Base-by-base conservation (phyloP, 495 filamentous ascomycete species). In the Rostrohypoxylon terebratum region DNA sequence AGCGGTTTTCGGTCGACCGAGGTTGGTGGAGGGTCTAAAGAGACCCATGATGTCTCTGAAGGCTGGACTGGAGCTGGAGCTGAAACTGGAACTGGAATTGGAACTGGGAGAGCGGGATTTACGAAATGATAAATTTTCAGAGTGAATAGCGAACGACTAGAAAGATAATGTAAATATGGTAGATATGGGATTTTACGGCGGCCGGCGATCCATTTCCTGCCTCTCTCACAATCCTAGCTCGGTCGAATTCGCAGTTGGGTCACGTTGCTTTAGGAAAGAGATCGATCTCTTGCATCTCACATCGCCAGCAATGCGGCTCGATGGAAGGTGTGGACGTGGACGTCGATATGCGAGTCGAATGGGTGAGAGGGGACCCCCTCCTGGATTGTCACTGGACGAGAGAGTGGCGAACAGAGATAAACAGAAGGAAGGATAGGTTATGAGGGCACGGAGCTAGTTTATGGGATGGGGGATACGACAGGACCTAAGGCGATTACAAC, bases 1-100 rank as follows among this genome's bases (percentile, higher is more conserved):
- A 53, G 62, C 81, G 25, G 81, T 65, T 76, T 82, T 83, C 75
- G 77, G 74, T 63, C 81, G 81, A 76, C 77, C 78, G 50, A 78
- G 68, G 40, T 68, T 77, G 65, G 82, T 77, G 25, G 76, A 67
- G 59, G 81, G 77, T 66, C 80, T 83, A 65, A 82, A 77, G 60
- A 84, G 59, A 71, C 74, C 71, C 76, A 78, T 78, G 23, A 25
- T 72, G 63, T 42, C 57, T 53, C 18, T 10, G 36, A 51, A 33
- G 8, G 28, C 13, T 13, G 36, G 59, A 25, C 38, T 14, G 38
- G 38, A 42, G n/a, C 1, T 28, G 28, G 28, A n/a, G n/a, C n/a
- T n/a, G n/a, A n/a, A n/a, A n/a, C n/a, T n/a, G n/a, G n/a, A n/a
- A n/a, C n/a, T n/a, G n/a, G n/a, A n/a, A n/a, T n/a, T n/a, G n/a